phyloP scores from a whole-genome alignment of 495 filamentous ascomycete species.

The Neurospora sublineolata region DNA sequence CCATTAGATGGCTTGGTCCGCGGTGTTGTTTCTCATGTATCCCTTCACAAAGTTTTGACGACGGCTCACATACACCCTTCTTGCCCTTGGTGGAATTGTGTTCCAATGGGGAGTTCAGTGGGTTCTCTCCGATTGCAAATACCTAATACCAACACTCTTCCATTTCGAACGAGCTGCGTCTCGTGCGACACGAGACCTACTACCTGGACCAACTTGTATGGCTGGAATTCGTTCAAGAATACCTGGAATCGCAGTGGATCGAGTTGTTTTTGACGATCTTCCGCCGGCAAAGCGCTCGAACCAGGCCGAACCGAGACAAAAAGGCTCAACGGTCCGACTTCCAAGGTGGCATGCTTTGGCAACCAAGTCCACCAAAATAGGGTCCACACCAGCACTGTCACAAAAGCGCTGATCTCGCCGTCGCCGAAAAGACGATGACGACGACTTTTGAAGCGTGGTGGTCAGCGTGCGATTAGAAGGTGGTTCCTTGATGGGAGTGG shows the following conservation, averaged over 20 bases:
- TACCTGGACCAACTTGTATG: background rate
- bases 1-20: background rate
- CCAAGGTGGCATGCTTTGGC: background rate
- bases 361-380: background rate
- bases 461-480: background rate
- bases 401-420: background rate
- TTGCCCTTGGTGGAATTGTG: background rate
- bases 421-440: background rate
- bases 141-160: constrained; percentile 6
- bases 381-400: background rate
- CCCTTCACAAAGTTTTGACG: background rate
- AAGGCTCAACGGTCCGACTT: background rate
- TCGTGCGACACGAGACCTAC: background rate
- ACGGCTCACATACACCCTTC: background rate
- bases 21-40: background rate
- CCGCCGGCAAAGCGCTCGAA: background rate
- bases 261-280: background rate
- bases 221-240: background rate
- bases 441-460: background rate
- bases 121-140: background rate
- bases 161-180: background rate
- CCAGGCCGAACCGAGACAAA: background rate
- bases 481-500: background rate
- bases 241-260: background rate
- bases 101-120: background rate